These are phyloP conservation scores for Spinellus fusiger DNA, from an alignment of 192 early-diverging fungal genomes.

Conservation along the genomic window DNA sequence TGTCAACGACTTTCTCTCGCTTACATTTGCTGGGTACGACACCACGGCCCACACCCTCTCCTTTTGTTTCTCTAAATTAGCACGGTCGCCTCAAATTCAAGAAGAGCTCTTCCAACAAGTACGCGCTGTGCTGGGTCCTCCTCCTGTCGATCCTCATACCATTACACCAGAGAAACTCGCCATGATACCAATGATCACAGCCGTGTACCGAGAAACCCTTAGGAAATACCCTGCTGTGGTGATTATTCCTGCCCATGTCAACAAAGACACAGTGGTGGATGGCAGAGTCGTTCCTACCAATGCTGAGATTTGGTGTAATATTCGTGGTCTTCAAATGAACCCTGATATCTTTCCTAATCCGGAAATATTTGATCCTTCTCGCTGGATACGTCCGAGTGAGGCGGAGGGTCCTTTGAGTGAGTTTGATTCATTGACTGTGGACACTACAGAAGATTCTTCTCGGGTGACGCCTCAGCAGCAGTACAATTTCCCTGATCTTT, in stretches of 20 bases:
- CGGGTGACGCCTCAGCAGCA: slow-evolving; percentile 1
- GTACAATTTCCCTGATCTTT: slow-evolving; percentile 27
- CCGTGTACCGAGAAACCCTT: slow-evolving; percentile 29
- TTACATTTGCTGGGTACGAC: slow-evolving; percentile 53
- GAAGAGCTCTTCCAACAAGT: slow-evolving; percentile 38
- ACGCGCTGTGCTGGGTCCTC: slow-evolving; percentile 19
- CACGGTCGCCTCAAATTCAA: slow-evolving; percentile 37
- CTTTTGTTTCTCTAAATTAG: slow-evolving; percentile 35
- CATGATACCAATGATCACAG: slow-evolving; percentile 17
- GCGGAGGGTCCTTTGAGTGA: neutral
- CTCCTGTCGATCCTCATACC: slow-evolving; percentile 3
- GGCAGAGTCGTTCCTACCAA: slow-evolving; percentile 20
- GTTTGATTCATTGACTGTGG: neutral
- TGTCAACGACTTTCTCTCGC: slow-evolving; percentile 38
- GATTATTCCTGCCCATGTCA: slow-evolving; percentile 26
- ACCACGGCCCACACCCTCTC: slow-evolving; percentile 45
- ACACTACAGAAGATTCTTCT: neutral
- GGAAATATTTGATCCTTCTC: slow-evolving; percentile 22
- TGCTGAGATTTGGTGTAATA: slow-evolving; percentile 28
- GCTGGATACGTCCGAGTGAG: slow-evolving; percentile 16
- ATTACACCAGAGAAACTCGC: slow-evolving; percentile 28
- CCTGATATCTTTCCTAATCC: slow-evolving; percentile 28
- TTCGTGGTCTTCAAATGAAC: slow-evolving; percentile 32
- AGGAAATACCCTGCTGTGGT: slow-evolving; percentile 33
- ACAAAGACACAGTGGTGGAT: slow-evolving; percentile 14